Evolutionary conservation across 2,329 filamentous ascomycete species (phyloP).

Genomic region (Coniochaeta sp.): DNA sequence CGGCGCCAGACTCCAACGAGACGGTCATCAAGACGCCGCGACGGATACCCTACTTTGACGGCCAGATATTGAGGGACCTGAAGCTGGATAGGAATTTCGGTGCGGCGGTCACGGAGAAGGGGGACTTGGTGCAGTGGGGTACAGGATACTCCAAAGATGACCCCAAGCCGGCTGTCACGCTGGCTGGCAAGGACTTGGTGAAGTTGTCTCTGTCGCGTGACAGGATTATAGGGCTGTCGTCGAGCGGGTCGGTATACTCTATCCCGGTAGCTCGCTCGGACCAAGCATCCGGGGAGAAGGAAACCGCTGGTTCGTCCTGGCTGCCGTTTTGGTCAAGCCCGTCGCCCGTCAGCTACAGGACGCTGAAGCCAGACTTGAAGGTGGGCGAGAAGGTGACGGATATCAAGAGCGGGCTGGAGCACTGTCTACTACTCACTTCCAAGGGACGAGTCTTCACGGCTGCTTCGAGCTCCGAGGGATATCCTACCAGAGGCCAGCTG

Average conservation of each 20-base stretch:
- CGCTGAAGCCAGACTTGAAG: slow-evolving; percentile 56
- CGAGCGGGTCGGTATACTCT: slow-evolving; percentile 74
- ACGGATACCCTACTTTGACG: slow-evolving; percentile 75
- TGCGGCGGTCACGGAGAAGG: slow-evolving; percentile 78
- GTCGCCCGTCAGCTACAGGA: slow-evolving; percentile 58
- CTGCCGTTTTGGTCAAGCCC: slow-evolving; percentile 60
- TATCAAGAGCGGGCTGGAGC: slow-evolving; percentile 73
- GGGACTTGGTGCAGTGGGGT: slow-evolving; percentile 91
- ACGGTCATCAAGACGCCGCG: slow-evolving; percentile 70
- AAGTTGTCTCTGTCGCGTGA: slow-evolving; percentile 74
- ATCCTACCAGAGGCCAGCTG: slow-evolving; percentile 77
- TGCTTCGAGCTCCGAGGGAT: slow-evolving; percentile 71
- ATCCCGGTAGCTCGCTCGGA: slow-evolving; percentile 69
- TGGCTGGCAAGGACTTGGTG: slow-evolving; percentile 73
- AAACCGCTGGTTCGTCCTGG: slow-evolving; percentile 44
- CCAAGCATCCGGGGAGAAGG: slow-evolving; percentile 56
- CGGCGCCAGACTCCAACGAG: slow-evolving; percentile 75
- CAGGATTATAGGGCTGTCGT: slow-evolving; percentile 71
- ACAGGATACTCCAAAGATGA: slow-evolving; percentile 60
- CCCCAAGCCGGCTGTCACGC: slow-evolving; percentile 58
- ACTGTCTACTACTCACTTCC: slow-evolving; percentile 78
- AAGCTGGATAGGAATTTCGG: slow-evolving; percentile 79
- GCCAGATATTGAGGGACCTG: slow-evolving; percentile 74
- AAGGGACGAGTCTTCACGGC: slow-evolving; percentile 81
- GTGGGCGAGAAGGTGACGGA: slow-evolving; percentile 68